A percentile compares a stretch with the other conserved stretches of the same genome.
Conservation (phyloP, 345 rosid genomes). For the Psidium guajava region DNA sequence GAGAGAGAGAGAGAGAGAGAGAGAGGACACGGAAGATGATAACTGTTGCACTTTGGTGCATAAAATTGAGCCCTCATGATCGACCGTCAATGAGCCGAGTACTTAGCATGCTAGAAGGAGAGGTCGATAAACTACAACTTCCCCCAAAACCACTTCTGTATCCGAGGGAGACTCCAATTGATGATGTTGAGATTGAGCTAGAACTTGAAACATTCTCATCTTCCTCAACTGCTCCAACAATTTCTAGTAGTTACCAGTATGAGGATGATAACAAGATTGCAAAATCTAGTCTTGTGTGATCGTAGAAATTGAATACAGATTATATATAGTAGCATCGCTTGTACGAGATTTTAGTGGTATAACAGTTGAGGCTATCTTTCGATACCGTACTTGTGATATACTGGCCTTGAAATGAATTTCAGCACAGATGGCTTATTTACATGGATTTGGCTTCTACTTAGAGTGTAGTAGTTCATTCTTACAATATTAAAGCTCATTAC, state of each 20-base stretch:
- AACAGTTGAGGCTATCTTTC: neutral
- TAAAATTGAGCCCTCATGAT: neutral
- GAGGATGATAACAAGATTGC: neutral
- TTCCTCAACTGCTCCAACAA: neutral
- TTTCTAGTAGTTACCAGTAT: neutral
- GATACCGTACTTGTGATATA: neutral
- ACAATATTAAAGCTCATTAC: neutral
- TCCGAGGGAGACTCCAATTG: rapidly evolving
- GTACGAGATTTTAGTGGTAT: neutral
- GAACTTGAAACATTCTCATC: neutral
- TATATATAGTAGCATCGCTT: neutral
- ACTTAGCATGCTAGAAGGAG: neutral
- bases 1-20: neutral
- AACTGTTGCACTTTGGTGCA: neutral
- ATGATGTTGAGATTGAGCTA: rapidly evolving
- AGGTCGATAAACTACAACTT: neutral
- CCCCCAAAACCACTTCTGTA: neutral
- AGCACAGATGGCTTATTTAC: neutral
- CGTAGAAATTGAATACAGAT: neutral
- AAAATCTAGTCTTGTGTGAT: neutral
- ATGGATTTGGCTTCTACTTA: neutral
- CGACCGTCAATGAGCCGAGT: neutral
- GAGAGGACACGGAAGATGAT: neutral
- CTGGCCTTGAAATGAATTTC: neutral
- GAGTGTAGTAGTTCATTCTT: neutral